Conservation (phyloP, 306 rosid species). For the Cercis canadensis region DNA sequence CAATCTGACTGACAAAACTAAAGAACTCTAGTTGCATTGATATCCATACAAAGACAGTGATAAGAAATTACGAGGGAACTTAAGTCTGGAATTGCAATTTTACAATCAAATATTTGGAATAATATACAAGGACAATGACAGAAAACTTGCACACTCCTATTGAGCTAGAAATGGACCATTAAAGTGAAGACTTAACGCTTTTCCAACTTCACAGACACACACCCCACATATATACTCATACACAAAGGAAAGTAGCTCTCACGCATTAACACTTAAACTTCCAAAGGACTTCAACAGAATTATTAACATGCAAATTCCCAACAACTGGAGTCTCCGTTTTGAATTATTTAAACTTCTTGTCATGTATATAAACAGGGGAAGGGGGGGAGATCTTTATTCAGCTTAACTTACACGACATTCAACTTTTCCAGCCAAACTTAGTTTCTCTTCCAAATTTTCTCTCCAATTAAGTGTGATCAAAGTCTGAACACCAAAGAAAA, state of each 20-base stretch:
- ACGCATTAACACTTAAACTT: not conserved
- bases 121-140: too few relatives aligned
- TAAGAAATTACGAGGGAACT: too few relatives aligned
- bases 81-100: too few relatives aligned
- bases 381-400: not conserved
- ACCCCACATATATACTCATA: too few relatives aligned
- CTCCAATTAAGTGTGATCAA: not conserved
- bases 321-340: not conserved
- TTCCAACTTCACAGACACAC: too few relatives aligned
- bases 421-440: not conserved
- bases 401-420: not conserved
- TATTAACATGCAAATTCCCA: not conserved
- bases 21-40: too few relatives aligned
- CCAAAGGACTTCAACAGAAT: not conserved
- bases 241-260: not conserved
- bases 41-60: too few relatives aligned
- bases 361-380: not conserved
- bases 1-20: too few relatives aligned
- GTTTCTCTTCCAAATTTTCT: constrained; percentile 5
- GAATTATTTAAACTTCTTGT: not conserved
- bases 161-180: too few relatives aligned
- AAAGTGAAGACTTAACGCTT: too few relatives aligned
- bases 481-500: not conserved
- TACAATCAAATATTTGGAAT: too few relatives aligned
- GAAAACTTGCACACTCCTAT: too few relatives aligned